Evolutionary conservation across 2,329 filamentous ascomycete genomes (phyloP).

Genomic region (Xenoacremonium recifei): DNA sequence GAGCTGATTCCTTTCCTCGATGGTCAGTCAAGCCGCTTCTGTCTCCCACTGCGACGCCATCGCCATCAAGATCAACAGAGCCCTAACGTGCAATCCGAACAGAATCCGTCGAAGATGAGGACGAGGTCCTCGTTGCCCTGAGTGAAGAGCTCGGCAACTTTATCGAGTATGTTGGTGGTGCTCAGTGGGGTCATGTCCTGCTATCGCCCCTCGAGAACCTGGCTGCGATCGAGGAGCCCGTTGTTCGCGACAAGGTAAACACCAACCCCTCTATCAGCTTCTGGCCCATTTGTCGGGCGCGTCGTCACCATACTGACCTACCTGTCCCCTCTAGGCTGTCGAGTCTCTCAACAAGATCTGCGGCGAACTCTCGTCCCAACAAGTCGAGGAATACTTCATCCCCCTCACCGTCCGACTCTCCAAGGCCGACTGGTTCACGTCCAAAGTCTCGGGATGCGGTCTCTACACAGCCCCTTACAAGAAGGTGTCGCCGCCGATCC

Average conservation of each 20-base stretch:
- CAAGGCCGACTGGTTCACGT: constrained; percentile 99
- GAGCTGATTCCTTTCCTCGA: constrained; percentile 99
- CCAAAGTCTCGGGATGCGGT: constrained; percentile 96
- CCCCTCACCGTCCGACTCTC: constrained; percentile 92
- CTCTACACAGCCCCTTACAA: constrained; percentile 93
- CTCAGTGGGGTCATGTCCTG: constrained; percentile 91
- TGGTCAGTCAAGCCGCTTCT: constrained; percentile 59
- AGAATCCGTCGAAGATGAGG: constrained; percentile 99
- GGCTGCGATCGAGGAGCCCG: constrained; percentile 95
- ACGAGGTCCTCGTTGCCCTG: constrained; percentile 94
- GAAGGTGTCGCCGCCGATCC: constrained; percentile 82
- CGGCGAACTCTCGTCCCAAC: constrained; percentile 81
- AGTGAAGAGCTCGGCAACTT: constrained; percentile 97
- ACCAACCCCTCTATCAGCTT: constrained; percentile 17
- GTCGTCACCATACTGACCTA: constrained; percentile 8
- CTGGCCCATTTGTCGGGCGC: no score
- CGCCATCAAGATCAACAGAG: constrained; percentile 11
- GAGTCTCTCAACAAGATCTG: constrained; percentile 99
- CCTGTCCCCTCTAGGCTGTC: constrained; percentile 70
- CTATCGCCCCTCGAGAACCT: constrained; percentile 97
- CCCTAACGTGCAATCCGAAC: constrained; percentile 23
- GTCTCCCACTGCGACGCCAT: constrained; percentile 14
- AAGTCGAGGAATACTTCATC: constrained; percentile 97
- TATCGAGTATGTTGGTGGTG: constrained; percentile 95
- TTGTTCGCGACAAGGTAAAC: constrained; percentile 92